A percentile compares a stretch with the other conserved stretches of the same genome.
Conservation (phyloP, 208 protist genomes). For the Trypanosoma cruzi region DNA sequence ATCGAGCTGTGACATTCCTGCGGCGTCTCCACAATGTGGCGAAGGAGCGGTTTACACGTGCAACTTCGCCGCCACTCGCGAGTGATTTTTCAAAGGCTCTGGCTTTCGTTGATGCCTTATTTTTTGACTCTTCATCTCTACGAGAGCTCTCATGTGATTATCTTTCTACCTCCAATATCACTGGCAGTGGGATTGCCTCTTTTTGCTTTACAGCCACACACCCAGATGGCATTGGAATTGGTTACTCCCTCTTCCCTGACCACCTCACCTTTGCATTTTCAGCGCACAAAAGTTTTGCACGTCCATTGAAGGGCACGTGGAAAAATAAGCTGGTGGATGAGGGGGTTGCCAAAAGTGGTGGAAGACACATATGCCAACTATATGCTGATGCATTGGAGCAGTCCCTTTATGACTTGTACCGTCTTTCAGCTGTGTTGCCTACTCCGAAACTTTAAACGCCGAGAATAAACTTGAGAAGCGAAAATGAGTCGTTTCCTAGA, state of each 20-base stretch:
- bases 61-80: not conserved
- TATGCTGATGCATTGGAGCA: slow-evolving; percentile 18
- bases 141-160: slow-evolving; percentile 27
- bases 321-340: not conserved
- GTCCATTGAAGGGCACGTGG: slow-evolving; percentile 3
- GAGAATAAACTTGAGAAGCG: too few relatives aligned
- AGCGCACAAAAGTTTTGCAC: slow-evolving; percentile 5
- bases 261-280: slow-evolving; percentile 20
- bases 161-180: slow-evolving; percentile 35
- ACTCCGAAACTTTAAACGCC: not conserved
- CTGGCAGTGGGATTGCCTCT: slow-evolving; percentile 18
- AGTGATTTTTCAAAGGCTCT: slow-evolving; percentile 7
- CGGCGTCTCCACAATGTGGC: slow-evolving; percentile 17
- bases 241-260: slow-evolving; percentile 22
- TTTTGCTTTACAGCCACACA: slow-evolving; percentile 24
- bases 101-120: slow-evolving; percentile 7
- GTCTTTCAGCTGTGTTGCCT: slow-evolving; percentile 2
- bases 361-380: not conserved
- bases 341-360: not conserved
- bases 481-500: too few relatives aligned
- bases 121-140: slow-evolving; percentile 22
- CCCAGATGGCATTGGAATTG: slow-evolving; percentile 27
- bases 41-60: slow-evolving; percentile 7
- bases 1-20: slow-evolving; percentile 20
- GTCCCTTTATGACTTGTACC: not conserved